Base-by-base conservation (phyloP, 371 early-diverging fungal genomes). In the Mortierella sp. region DNA sequence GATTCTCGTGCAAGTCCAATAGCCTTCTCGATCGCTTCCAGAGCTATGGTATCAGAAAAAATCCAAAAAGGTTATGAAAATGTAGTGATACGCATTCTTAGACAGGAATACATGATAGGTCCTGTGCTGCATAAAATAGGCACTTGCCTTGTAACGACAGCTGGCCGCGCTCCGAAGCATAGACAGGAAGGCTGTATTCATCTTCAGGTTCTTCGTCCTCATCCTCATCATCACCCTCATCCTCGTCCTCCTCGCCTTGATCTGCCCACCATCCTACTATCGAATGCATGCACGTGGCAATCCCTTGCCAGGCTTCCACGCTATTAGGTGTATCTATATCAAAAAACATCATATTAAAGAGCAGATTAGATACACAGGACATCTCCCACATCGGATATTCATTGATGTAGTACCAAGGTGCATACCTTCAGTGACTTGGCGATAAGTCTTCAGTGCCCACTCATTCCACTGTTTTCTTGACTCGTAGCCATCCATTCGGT, bases 191-290 rank as follows among this genome's bases (percentile, higher is more conserved):
- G 25, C 68, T 68, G 26, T 74, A 68, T 43, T 80, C 75, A 30
- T 74, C 75, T 60, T 75, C 71, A 0, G 68, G 72, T 4, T 75
- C 68, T 6, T 70, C 62, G 2, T 71, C 67, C 19, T 80, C 57
- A 16, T 73, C 68, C 1, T 73, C 72, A 7, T 62, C 68, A 0
- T 66, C 66, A 4, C 64, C 64, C 6, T 80, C 68, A 7, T 71
- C 71, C n/a, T 80, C 81, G 9, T 65, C 72, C 19, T 75, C 72
- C 23, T 70, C 70, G 48, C 64, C 74, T 46, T 68, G 66, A 50
- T 77, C 79, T 18, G 73, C 79, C 72, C 73, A 77, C 79, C 79
- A 77, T 61, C 79, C 79, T 23, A 77, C 79, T 62, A 77, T 77
- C 19, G 79, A 77, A 44, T 77, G 79, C 69, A 77, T 21, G 48